Conservation (phyloP, 176 grass and related monocot species). For the Triticum dicoccoides region DNA sequence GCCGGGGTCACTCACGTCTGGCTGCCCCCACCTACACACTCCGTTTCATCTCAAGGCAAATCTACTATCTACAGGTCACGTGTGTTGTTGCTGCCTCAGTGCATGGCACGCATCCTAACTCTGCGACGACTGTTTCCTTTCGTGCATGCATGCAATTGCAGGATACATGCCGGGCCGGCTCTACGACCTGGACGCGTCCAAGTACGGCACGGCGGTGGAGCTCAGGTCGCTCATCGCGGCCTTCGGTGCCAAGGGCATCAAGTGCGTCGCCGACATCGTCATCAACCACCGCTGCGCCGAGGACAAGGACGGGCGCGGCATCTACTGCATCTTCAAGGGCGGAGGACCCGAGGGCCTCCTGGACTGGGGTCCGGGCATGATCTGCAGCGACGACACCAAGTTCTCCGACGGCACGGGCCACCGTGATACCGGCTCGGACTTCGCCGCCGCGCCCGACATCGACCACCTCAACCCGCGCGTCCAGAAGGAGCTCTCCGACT, state of each 20-base stretch:
- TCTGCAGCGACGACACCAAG: slow-evolving; percentile 78
- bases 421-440: slow-evolving; percentile 64
- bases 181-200: slow-evolving; percentile 74
- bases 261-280: slow-evolving; percentile 74
- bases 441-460: slow-evolving; percentile 69
- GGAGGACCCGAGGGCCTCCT: slow-evolving; percentile 62
- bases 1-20: slow-evolving; percentile 71
- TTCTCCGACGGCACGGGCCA: slow-evolving; percentile 79
- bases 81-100: no score
- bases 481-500: slow-evolving; percentile 76
- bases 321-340: slow-evolving; percentile 91
- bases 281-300: slow-evolving; percentile 94
- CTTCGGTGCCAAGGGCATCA: slow-evolving; percentile 47
- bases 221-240: slow-evolving; percentile 53
- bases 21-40: slow-evolving; percentile 81
- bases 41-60: slow-evolving; percentile 27
- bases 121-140: no score
- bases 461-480: slow-evolving; percentile 84
- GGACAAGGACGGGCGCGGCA: slow-evolving; percentile 60
- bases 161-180: slow-evolving; percentile 84
- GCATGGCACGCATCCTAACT: no score
- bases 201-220: slow-evolving; percentile 62
- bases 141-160: slow-evolving; percentile 20
- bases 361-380: slow-evolving; percentile 84
- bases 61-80: no score